Percentiles rank a stretch among this genome's conserved stretches.
These are phyloP conservation scores for Mycena sanguinolenta DNA, from an alignment of 768 basidiomycete species.

Conservation along the genomic window DNA sequence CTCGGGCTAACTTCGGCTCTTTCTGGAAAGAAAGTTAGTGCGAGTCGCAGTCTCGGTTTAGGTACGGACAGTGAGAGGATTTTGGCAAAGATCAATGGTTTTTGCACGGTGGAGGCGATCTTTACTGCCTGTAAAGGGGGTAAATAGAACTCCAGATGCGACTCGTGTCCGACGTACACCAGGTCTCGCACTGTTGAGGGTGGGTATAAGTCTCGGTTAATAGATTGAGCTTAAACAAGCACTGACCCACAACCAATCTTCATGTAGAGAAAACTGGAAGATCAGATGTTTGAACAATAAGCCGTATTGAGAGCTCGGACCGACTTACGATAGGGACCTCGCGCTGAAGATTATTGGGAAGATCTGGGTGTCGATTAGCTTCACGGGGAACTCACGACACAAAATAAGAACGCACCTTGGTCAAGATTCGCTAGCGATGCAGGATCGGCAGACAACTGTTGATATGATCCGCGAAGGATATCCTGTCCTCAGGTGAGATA, in stretches of 20 bases:
- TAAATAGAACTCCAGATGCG: not conserved
- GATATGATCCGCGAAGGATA: slow-evolving; percentile 91
- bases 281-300: not conserved
- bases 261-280: slow-evolving; percentile 82
- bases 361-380: slow-evolving; percentile 62
- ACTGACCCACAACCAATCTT: slow-evolving; percentile 96
- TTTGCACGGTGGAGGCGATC: slow-evolving; percentile 85
- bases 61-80: slow-evolving; percentile 86
- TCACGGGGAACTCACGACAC: not conserved
- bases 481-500: slow-evolving; percentile 61
- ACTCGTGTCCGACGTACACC: slow-evolving; percentile 74
- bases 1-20: slow-evolving; percentile 95
- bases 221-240: not conserved
- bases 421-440: slow-evolving; percentile 95
- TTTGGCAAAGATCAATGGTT: slow-evolving; percentile 97
- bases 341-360: slow-evolving; percentile 94
- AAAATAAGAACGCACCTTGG: slow-evolving; percentile 71
- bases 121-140: slow-evolving; percentile 72
- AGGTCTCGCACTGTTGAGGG: slow-evolving; percentile 88
- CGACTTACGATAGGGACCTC: slow-evolving; percentile 91
- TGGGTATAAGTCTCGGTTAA: not conserved
- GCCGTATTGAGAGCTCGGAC: slow-evolving; percentile 1
- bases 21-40: slow-evolving; percentile 67
- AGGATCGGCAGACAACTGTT: slow-evolving; percentile 93
- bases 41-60: not conserved